Base-by-base conservation (phyloP, 495 filamentous ascomycete genomes). In the Hypoxylon fuscum region DNA sequence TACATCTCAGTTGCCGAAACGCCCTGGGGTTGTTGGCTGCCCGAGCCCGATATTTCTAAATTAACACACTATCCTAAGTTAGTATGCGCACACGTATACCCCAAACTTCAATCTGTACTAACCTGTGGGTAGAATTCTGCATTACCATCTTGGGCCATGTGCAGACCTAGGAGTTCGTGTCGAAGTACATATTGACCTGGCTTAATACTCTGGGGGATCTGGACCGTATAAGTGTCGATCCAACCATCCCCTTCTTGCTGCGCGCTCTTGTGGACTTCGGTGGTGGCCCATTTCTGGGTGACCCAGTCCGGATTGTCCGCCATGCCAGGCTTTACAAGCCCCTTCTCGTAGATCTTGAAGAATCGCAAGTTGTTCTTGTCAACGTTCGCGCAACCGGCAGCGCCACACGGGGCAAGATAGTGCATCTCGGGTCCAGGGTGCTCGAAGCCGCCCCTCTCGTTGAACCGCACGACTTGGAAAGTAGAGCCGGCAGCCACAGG, bases 111-210 rank as follows among this genome's bases (percentile, higher is more conserved):
- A 17, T 3, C 34, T 68, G 35, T 37, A 76, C 76, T 70, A 52
- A 77, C 55, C 43, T 74, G 71, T n/a, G 89, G 90, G 67, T 92
- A 93, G 73, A 86, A 87, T 76, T 93, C 89, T 15, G 89, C 88
- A 9, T 87, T 83, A 51, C 83, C 75, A 14, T 62, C 62, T 2
- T 78, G 66, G 5, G 70, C 80, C 18, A 77, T 83, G 74, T 92
- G 88, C 27, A 92, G 81, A 17, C 84, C 89, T 29, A 91, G 86
- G 53, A 90, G 82, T 74, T 93, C 90, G 58, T 91, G 86, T 27
- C 90, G 83, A 37, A 93, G 73, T 52, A 93, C 82, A 47, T 91
- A 93, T 74, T 86, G 82, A 4, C 89, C 89, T 7, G 84, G 67
- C 8, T 72, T 77, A 43, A 91, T 79, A 51, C 72, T 73, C 14